Evolutionary conservation across 2,329 filamentous ascomycete genomes (phyloP), one percentile per base, ranked within the genome.

Genomic region (Parafenestella ontariensis): DNA sequence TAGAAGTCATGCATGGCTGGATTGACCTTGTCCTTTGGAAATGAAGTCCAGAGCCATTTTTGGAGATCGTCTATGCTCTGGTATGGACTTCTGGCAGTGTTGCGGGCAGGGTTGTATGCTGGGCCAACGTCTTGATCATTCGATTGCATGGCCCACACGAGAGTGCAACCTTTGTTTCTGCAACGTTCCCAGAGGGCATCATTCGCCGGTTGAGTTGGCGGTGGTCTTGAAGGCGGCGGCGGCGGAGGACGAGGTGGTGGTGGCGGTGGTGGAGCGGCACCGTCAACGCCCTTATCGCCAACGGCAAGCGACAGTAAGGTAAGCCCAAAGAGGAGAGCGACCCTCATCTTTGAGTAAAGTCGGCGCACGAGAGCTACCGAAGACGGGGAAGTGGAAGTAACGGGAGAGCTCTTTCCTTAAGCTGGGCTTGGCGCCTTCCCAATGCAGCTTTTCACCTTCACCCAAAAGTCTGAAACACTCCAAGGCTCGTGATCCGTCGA

Each of bases 101-200:
- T n/a, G 13, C 54, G 53, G 10, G 41, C 10, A 23, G 58, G 62
- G 3, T 33, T 31, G 40, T 56, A 65, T 2, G 41, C 28, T 5
- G 49, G 36, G 18, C 56, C 62, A 11, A 40, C 58, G 6, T 49
- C 56, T 9, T 23, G 29, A 28, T 65, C 50, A 10, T 45, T 33
- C 1, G 56, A 39, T 36, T 49, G 51, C 62, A 65, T 61, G 2
- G 53, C 54, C 49, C 48, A 61, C 0, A 29, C 20, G 9, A 65
- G 50, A 10, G 48, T 50, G 44, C 60, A 65, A 11, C 62, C 62
- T 26, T 61, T 63, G 3, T 43, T 20, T 20, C 43, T 31, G 41
- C 53, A 57, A n/a, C 39, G 55, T 1, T 41, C 24, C 55, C 58
- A 65, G 5, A 55, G 39, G 5, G 17, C 36, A 33, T 63, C 57